A percentile compares a stretch with the other conserved stretches of the same genome.
These are phyloP conservation scores for Talaromyces sp. DNA, from an alignment of 2,329 filamentous ascomycete species.

Conservation along the genomic window DNA sequence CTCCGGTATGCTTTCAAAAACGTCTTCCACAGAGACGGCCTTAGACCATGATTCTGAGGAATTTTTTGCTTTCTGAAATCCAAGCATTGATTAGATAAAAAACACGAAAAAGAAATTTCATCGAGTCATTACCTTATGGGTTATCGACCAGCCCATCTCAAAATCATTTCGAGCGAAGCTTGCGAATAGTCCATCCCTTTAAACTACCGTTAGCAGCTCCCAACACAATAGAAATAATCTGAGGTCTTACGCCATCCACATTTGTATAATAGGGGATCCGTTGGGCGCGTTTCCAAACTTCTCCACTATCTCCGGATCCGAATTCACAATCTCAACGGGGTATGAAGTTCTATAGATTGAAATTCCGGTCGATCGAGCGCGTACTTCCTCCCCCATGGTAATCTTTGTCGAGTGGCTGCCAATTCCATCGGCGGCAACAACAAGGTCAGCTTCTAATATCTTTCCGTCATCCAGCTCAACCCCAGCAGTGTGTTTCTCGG, in stretches of 20 bases:
- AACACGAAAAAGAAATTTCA: background rate
- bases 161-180: background rate
- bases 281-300: slow-evolving; percentile 1
- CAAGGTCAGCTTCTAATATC: slow-evolving; percentile 22
- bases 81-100: background rate
- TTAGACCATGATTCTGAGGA: slow-evolving; percentile 15
- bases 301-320: slow-evolving; percentile 4
- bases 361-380: slow-evolving; percentile 20
- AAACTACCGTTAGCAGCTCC: background rate
- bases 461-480: slow-evolving; percentile 18
- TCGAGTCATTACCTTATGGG: slow-evolving; percentile 1
- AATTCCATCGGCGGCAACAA: slow-evolving; percentile 29
- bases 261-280: background rate
- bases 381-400: slow-evolving; percentile 16
- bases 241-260: slow-evolving; percentile 1
- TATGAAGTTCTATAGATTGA: slow-evolving; percentile 20
- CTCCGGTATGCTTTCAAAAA: slow-evolving; percentile 12
- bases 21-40: slow-evolving; percentile 8
- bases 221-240: no score
- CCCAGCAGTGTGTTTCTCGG: slow-evolving; percentile 11
- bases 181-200: background rate
- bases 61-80: background rate
- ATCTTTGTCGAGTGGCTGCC: slow-evolving; percentile 22
- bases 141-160: slow-evolving; percentile 5
- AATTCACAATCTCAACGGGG: slow-evolving; percentile 9